Base-by-base conservation (phyloP, 768 basidiomycete genomes). In the Podaxis sp. region DNA sequence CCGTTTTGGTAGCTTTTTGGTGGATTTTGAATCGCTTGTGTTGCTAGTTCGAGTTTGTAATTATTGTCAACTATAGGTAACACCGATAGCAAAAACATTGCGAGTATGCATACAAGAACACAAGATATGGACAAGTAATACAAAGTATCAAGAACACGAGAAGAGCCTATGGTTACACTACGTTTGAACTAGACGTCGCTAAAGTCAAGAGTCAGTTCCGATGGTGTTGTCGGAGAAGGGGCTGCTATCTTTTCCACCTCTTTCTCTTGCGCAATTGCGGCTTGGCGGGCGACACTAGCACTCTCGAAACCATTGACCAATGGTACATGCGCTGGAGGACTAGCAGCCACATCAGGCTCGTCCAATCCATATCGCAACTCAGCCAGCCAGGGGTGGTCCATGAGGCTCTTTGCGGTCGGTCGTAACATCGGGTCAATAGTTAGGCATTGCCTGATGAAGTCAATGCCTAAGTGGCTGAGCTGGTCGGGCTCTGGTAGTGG, bases 401-500 rank as follows among this genome's bases (percentile, higher is more conserved):
- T 84, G 28, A 98, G 82, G 68, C 97, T 93, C 21, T 77, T 73
- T 0, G 97, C 94, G 10, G 88, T 86, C 0, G 97, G 96, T 47
- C 97, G 85, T 61, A 82, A 76, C 70, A 88, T 78, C 0, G 95
- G 86, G 68, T 96, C 93, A 55, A 98, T 89, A 10, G 84, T 92
- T 44, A 99, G 76, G 73, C 96, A 98, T 67, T 87, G 85, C 62
- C 91, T 89, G 75, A 97, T 95, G 72, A 98, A 98, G 72, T 87
- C 88, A 71, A 98, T 94, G 23, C 97, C 97, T 37, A 89, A 71
- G 42, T 88, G 87, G 67, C 92, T 90, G 28, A 98, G 85, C 74
- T 98, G 92, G 52, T 86, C 87, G 6, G 91, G 83, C 66, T 98
- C 95, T 3, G 97, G 97, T 13, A 99, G 76, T 6, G 95, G 95